Evolutionary conservation across 352 stramenopile species (phyloP), one percentile per base, ranked within the genome.

Genomic region (Pythium angustatum): DNA sequence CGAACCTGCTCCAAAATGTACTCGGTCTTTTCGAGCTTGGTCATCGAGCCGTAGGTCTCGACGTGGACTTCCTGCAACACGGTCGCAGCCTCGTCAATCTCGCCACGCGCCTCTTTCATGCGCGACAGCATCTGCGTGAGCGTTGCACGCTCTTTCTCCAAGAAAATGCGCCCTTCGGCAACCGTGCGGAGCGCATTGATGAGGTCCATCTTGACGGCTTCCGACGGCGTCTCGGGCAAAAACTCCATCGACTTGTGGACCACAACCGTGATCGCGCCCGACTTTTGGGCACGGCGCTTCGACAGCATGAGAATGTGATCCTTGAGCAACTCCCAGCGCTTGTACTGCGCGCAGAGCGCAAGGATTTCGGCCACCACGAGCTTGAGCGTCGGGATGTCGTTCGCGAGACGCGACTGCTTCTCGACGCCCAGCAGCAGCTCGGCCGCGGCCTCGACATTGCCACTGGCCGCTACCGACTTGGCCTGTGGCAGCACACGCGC

Each of bases 1-100:
- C 97, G 87, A 72, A 99, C 96, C 78, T 99, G 96, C 73, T 99
- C 96, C 33, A 99, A 77, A 68, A 99, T 99, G 77, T 98, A 99
- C 76, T 99, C 96, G 14, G 97, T 91, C 78, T 99, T 99, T 76
- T 99, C 96, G 31, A 98, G 80, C 80, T 98, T 99, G 28, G 93
- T 98, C 73, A 99, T 93, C n/a, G 93, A 94, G 40, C 96, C 97
- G 75, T 98, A 99, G 11, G 97, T 99, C 83, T 99, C 97, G 0
- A 99, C 85, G 53, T 99, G 94, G 53, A 99, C 97, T 68, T 99
- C 96, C 76, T 99, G 97, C 22, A 99, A 76, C 38, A 99, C 96
- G 44, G 96, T 96, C 8, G 94, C 93, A 6, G 97, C 97, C 44
- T 86, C 83, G 50, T 88, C 85, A 45, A 99, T 91, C 71, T 98